A percentile compares a stretch with the other conserved stretches of the same genome.
Conservation (phyloP, 2,329 filamentous ascomycete species). For the Sclerotinia minor region DNA sequence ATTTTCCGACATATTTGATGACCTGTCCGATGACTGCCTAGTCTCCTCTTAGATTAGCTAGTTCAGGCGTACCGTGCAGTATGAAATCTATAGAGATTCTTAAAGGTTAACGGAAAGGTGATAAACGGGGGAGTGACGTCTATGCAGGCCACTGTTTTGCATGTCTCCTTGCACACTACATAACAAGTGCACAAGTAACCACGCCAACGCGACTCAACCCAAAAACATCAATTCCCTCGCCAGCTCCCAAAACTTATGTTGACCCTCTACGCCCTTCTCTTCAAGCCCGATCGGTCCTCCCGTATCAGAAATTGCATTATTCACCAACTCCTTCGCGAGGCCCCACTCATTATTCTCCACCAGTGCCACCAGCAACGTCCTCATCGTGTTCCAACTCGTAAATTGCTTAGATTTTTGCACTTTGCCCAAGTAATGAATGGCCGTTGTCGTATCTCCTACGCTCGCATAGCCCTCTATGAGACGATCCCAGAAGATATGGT, state of each 20-base stretch:
- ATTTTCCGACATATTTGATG: not conserved
- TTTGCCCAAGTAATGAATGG: constrained; percentile 51
- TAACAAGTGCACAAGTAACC: too few species aligned
- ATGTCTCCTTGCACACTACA: not conserved
- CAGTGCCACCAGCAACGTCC: constrained; percentile 37
- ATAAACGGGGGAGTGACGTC: too few species aligned
- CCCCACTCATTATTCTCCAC: constrained; percentile 39
- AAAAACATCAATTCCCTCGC: constrained; percentile 34
- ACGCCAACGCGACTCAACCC: constrained; percentile 1
- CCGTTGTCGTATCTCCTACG: constrained; percentile 51
- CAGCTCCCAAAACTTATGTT: constrained; percentile 40
- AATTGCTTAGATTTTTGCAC: constrained; percentile 25
- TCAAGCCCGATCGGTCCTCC: constrained; percentile 32
- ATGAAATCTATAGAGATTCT: not conserved
- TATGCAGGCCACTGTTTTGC: not conserved
- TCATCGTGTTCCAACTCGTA: constrained; percentile 37
- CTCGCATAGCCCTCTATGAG: constrained; percentile 66
- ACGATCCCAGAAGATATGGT: constrained; percentile 67
- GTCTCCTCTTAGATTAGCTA: not conserved
- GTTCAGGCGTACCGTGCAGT: too few species aligned
- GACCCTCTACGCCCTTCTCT: constrained; percentile 34
- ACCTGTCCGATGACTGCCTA: not conserved
- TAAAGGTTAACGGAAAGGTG: not conserved
- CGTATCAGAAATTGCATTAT: constrained; percentile 35
- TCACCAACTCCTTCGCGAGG: constrained; percentile 39